Percentiles rank a stretch among this genome's conserved stretches.
phyloP scores from a whole-genome alignment of 2,329 filamentous ascomycete genomes.

The Bimuria novae-zelandiae region DNA sequence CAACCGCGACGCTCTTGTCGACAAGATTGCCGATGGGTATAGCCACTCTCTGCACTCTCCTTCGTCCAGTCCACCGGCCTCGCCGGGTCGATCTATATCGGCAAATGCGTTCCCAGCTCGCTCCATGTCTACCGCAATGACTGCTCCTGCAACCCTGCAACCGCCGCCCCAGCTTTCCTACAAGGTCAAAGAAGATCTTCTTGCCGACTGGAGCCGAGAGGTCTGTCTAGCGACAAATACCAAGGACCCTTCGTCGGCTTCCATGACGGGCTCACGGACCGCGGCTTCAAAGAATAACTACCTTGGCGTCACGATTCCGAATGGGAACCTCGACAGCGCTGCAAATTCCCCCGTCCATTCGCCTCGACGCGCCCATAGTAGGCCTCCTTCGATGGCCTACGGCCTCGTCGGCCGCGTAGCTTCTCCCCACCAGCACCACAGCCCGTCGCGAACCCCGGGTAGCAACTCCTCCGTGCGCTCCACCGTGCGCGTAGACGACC shows the following conservation, averaged over 20 bases:
- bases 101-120: conserved; percentile 71
- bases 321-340: conserved; percentile 40
- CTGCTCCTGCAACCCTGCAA: conserved; percentile 44
- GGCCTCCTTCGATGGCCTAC: conserved; percentile 39
- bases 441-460: conserved; percentile 36
- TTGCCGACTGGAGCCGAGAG: conserved; percentile 80
- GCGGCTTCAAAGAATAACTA: conserved; percentile 46
- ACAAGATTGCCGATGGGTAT: conserved; percentile 75
- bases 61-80: conserved; percentile 69
- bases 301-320: conserved; percentile 61
- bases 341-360: conserved; percentile 37
- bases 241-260: conserved; percentile 71
- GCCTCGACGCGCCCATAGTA: conserved; percentile 39
- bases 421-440: conserved; percentile 35
- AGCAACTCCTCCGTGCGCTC: conserved; percentile 45
- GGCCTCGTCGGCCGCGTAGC: conserved; percentile 40
- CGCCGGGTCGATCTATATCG: conserved; percentile 67
- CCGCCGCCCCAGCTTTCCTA: conserved; percentile 61
- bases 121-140: conserved; percentile 64
- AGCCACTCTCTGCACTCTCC: conserved; percentile 65
- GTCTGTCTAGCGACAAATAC: conserved; percentile 70
- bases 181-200: conserved; percentile 73
- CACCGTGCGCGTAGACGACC: conserved; percentile 51
- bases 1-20: conserved; percentile 71
- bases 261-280: conserved; percentile 74